phyloP scores from a whole-genome alignment of 106 monocot species.

The Platanthera guangdongensis region DNA sequence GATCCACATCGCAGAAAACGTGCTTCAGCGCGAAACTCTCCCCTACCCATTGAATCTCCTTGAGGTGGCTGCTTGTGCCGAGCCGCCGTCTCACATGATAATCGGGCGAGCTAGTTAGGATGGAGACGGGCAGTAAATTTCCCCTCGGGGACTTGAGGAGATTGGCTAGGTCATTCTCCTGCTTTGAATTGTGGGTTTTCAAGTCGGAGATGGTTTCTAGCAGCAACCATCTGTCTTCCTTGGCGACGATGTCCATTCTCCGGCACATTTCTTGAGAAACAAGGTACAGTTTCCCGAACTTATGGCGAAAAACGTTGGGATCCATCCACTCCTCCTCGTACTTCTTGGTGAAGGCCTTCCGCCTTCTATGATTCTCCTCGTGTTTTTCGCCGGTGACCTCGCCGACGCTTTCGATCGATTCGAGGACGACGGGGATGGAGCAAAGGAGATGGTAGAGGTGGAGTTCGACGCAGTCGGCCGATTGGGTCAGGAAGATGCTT shows the following conservation, averaged over 20 bases:
- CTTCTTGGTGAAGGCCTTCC: slow-evolving; percentile 35
- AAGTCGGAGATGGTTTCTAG: slow-evolving; percentile 33
- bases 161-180: slow-evolving; percentile 34
- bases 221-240: slow-evolving; percentile 51
- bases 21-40: slow-evolving; percentile 68
- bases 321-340: slow-evolving; percentile 62
- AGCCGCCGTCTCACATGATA: slow-evolving; percentile 53
- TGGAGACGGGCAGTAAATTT: slow-evolving; percentile 35
- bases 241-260: slow-evolving; percentile 25
- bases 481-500: slow-evolving; percentile 28
- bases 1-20: slow-evolving; percentile 43
- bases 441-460: slow-evolving; percentile 53
- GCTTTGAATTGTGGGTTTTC: slow-evolving; percentile 22
- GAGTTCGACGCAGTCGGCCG: slow-evolving; percentile 46
- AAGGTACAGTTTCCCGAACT: slow-evolving; percentile 34
- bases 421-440: slow-evolving; percentile 51
- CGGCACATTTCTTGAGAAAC: slow-evolving; percentile 30
- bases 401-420: slow-evolving; percentile 47
- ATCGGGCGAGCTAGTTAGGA: slow-evolving; percentile 28
- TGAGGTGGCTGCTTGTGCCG: slow-evolving; percentile 26
- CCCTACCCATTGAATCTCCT: slow-evolving; percentile 80
- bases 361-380: slow-evolving; percentile 30
- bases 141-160: slow-evolving; percentile 35
- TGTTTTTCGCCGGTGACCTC: slow-evolving; percentile 40
- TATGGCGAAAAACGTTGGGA: slow-evolving; percentile 38